Conservation (phyloP, 768 basidiomycete species). For the Termitomyces sp. region DNA sequence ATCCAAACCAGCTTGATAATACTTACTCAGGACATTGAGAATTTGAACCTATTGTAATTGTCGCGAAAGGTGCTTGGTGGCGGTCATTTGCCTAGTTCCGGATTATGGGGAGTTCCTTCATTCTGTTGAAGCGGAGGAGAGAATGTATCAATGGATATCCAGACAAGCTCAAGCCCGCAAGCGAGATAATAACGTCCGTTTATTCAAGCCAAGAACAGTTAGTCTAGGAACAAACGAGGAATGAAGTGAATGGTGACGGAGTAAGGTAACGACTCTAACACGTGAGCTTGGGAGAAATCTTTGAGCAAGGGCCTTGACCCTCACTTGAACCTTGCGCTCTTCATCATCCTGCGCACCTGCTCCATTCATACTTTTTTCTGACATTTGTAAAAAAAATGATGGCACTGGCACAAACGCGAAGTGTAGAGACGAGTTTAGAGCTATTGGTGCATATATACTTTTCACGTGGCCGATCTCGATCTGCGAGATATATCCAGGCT, state of each 20-base stretch:
- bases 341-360: not conserved
- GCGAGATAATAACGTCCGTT: too few species aligned
- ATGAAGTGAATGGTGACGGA: not conserved
- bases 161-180: not conserved
- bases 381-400: not conserved
- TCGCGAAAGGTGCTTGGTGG: not conserved
- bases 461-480: constrained; percentile 2
- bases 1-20: not conserved
- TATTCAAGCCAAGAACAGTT: not conserved
- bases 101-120: not conserved
- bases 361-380: not conserved
- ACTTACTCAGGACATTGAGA: not conserved
- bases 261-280: not conserved
- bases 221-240: not conserved
- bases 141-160: not conserved
- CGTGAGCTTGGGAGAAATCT: not conserved
- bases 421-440: not conserved
- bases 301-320: not conserved
- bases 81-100: not conserved
- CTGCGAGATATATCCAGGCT: not conserved
- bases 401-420: not conserved
- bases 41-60: not conserved
- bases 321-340: not conserved
- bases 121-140: too few species aligned
- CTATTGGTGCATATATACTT: not conserved